Evolutionary conservation across 1,139 yeast genomes (phyloP), one percentile per base, ranked within the genome.

Genomic region (Lodderomyces theae): DNA sequence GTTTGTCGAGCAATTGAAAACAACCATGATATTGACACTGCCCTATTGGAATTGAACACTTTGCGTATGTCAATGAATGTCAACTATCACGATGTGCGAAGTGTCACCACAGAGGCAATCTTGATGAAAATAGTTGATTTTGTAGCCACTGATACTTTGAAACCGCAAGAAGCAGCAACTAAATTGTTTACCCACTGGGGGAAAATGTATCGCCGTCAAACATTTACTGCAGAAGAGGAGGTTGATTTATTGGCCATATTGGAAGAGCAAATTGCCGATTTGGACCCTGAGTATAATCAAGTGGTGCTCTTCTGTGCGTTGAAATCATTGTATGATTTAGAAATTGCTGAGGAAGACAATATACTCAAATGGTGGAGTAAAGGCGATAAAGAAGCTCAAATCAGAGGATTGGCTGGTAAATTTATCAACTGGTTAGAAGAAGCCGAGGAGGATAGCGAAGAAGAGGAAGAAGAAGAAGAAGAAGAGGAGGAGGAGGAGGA

Each of bases 21-120:
- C 56, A 86, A 88, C 57, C 98, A 92, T 62, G 95, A 86, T 54
- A 74, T 88, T 46, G 97, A 92, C 57, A 90, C 96, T 10, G 97
- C 98, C 0, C 69, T 88, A 51, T 69, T 94, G 49, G 98, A 92
- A 63, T 76, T 92, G 55, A 90, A 90, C 58, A 92, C 98, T 0
- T 73, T 94, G 56, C 79, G 97, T 64, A 92, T 94, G 98, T 86
- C 96, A 51, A 85, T 90, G 92, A 89, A 92, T 59, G 97, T 89
- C 11, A 77, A 94, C 0, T 92, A 92, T 61, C 95, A 87, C 55
- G 96, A 90, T 57, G 97, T 92, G 11, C 79, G 97, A 58, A 63
- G 69, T 29, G 95, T 96, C 5, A 88, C 96, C 0, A 70, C 82
- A 29, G 72, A 74, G 36, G 94, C 97, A 0, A 70, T 92, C 53